Base-by-base conservation (phyloP, 164 flowering plant genomes). In the Houttuynia cordata region DNA sequence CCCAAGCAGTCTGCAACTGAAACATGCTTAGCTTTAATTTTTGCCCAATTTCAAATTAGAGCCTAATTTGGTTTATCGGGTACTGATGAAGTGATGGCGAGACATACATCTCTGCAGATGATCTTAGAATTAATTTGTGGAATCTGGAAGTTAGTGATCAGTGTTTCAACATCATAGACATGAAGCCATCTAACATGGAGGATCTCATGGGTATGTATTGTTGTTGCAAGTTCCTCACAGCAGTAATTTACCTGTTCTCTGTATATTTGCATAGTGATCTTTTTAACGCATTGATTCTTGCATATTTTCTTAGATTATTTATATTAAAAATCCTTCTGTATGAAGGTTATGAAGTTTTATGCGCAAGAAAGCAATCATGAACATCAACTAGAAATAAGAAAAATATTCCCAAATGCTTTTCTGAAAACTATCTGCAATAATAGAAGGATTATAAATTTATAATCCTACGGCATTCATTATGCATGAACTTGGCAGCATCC, bases 91-190 rank as follows among this genome's bases (percentile, higher is more conserved):
- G 60, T 58, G 54, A 87, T 71, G 82, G 93, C 53, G 96, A 87
- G 77, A 84, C 93, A 30, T 90, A 80, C 73, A 61, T 90, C 62
- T 87, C 97, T 58, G 89, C 89, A 1, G 96, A 90, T 63, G 97
- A 87, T 71, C 81, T 90, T 1, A 79, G 93, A 65, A 87, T 87
- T 75, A 84, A 90, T 68, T 75, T 87, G 73, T 90, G 97, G 97
- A 86, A 90, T 69, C 75, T 90, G 71, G 96, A 85, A 68, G 73
- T 79, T 30, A 84, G 88, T 69, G 64, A 73, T 68, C 96, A 86
- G 63, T 82, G 96, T 76, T 90, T 87, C 71, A 90, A 85, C 67
- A 90, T 90, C 51, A 64, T 90, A 62, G 97, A 90, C 79, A 76
- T 80, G 83, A 84, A 86, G 76, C 96, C 97, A 56, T 56, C 78